phyloP scores from a whole-genome alignment of 495 filamentous ascomycete genomes.

The Aspergillus homomorphus region DNA sequence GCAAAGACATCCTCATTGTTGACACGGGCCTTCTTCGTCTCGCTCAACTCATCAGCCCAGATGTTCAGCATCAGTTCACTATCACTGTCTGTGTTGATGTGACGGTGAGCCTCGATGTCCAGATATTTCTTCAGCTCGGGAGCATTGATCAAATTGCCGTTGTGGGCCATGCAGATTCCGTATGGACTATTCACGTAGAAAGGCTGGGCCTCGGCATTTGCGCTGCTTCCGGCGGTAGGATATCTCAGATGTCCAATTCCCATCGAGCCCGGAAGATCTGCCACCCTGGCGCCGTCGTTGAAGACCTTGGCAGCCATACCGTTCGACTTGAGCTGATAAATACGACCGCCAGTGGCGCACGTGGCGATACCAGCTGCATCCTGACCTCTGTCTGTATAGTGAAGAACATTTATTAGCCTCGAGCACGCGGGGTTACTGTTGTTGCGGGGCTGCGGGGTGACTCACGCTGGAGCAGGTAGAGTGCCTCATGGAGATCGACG shows the following conservation, averaged over 20 bases:
- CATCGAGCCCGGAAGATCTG: conserved; percentile 84
- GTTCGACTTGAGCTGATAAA: conserved; percentile 89
- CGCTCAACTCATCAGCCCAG: conserved; percentile 88
- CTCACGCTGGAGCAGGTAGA: conserved; percentile 78
- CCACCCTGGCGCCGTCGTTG: conserved; percentile 67
- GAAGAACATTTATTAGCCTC: neutral
- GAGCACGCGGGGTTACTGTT: neutral
- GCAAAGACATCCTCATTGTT: conserved; percentile 89
- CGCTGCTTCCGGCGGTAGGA: conserved; percentile 85
- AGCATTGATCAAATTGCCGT: conserved; percentile 96
- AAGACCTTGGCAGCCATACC: conserved; percentile 90
- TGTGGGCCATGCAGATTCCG: conserved; percentile 68
- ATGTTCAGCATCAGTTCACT: conserved; percentile 94
- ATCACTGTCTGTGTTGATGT: conserved; percentile 96
- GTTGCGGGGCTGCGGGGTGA: conserved; percentile 8
- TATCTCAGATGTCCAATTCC: conserved; percentile 87
- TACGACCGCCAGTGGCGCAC: conserved; percentile 72
- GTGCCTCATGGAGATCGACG: conserved; percentile 80
- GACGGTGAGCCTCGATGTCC: conserved; percentile 84
- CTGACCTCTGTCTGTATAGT: conserved; percentile 60
- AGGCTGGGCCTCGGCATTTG: conserved; percentile 58
- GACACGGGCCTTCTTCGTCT: conserved; percentile 94
- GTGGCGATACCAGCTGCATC: conserved; percentile 87
- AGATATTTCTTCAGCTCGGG: conserved; percentile 71
- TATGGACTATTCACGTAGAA: conserved; percentile 95